These are phyloP conservation scores for Coemansia sp. DNA, from an alignment of 192 early-diverging fungal species.

Conservation along the genomic window DNA sequence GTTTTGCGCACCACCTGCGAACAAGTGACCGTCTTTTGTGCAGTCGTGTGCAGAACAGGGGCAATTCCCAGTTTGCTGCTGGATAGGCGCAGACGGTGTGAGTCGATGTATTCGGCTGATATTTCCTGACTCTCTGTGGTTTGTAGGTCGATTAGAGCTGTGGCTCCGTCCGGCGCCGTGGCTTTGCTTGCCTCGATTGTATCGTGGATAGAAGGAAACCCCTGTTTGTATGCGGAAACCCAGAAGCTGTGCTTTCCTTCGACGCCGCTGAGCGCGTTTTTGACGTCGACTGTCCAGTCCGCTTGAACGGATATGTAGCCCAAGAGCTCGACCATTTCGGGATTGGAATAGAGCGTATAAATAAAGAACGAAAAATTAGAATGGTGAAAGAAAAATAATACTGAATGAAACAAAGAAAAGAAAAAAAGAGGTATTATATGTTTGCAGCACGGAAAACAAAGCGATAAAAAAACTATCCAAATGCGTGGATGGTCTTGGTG, in stretches of 20 bases:
- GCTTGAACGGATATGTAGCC: slow-evolving; percentile 49
- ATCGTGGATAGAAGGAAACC: slow-evolving; percentile 32
- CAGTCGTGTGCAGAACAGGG: slow-evolving; percentile 21
- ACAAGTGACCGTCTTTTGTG: slow-evolving; percentile 19
- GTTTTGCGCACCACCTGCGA: slow-evolving; percentile 26
- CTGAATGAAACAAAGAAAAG: neutral
- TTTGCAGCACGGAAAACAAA: too few relatives aligned
- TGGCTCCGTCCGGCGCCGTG: neutral
- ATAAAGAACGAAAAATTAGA: slow-evolving; percentile 3
- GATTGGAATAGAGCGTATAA: neutral
- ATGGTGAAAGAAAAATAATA: neutral
- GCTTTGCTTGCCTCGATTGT: slow-evolving; percentile 15
- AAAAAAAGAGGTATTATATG: too few relatives aligned
- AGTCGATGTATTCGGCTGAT: slow-evolving; percentile 19
- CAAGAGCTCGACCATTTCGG: slow-evolving; percentile 26
- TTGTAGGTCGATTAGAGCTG: slow-evolving; percentile 4
- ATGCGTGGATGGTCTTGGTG: too few relatives aligned
- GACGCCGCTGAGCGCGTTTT: slow-evolving; percentile 18
- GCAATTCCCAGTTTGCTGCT: slow-evolving; percentile 16
- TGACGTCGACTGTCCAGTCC: slow-evolving; percentile 50
- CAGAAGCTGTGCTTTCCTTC: slow-evolving; percentile 41
- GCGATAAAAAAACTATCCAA: too few relatives aligned
- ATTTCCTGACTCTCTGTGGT: neutral
- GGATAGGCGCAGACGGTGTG: slow-evolving; percentile 30
- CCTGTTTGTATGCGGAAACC: slow-evolving; percentile 43